These are phyloP conservation scores for Rhodomyrtus tomentosa DNA, from an alignment of 345 rosid species.

Conservation along the genomic window DNA sequence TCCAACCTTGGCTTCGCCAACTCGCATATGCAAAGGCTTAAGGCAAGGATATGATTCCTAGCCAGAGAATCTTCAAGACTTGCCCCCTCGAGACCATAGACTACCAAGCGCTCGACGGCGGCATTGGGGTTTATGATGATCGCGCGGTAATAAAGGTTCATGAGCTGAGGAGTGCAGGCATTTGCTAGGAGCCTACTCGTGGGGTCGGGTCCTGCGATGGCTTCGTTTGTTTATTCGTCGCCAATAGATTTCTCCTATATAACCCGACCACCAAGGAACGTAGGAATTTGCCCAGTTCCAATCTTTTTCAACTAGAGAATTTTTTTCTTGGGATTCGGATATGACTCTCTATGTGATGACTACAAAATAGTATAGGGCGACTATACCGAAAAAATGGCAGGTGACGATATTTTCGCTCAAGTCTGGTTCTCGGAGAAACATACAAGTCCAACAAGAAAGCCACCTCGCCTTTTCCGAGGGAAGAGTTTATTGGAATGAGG, in stretches of 20 bases:
- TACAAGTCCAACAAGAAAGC: too few species aligned
- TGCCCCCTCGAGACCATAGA: not conserved
- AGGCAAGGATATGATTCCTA: not conserved
- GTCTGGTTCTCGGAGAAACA: too few species aligned
- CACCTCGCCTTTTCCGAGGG: too few species aligned
- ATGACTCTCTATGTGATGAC: not conserved
- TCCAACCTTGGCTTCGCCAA: not conserved
- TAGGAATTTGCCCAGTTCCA: not conserved
- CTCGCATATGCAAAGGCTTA: not conserved
- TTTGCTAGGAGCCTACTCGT: too few species aligned
- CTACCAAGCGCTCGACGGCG: not conserved
- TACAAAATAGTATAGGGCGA: too few species aligned
- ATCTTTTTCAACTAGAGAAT: not conserved
- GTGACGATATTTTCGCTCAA: too few species aligned
- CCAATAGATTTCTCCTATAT: not conserved
- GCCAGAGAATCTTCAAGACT: not conserved
- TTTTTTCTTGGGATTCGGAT: not conserved
- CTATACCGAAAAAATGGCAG: too few species aligned
- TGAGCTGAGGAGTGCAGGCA: not conserved
- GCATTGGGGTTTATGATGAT: not conserved
- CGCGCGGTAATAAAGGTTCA: not conserved
- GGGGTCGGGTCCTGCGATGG: slow-evolving; percentile 4
- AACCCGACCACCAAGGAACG: not conserved
- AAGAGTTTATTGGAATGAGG: too few species aligned
- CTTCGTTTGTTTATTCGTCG: not conserved